phyloP scores from a whole-genome alignment of 1,284 basidiomycete genomes.

The Apiotrichum sp. region DNA sequence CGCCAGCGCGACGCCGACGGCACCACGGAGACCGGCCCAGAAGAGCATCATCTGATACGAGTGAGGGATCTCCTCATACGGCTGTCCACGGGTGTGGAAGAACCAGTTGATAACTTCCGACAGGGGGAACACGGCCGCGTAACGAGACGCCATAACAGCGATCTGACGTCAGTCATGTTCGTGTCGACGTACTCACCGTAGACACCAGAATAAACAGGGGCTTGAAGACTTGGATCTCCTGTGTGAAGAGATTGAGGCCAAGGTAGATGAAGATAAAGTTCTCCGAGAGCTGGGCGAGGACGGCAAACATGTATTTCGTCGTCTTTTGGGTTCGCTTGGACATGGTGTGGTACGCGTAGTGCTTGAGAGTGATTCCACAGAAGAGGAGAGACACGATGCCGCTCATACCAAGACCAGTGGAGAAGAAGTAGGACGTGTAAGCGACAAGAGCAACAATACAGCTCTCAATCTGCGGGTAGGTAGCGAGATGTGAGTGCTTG shows the following conservation, averaged over 20 bases:
- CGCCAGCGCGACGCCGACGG: conserved; percentile 93
- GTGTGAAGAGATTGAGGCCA: conserved; percentile 89
- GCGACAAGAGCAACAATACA: conserved; percentile 91
- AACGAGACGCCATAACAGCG: conserved; percentile 88
- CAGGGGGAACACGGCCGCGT: conserved; percentile 94
- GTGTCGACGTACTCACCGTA: conserved; percentile 49
- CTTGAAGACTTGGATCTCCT: conserved; percentile 83
- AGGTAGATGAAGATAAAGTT: conserved; percentile 99
- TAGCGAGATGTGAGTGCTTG: conserved; percentile 84
- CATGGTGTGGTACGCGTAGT: conserved; percentile 99
- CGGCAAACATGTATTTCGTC: conserved; percentile 91
- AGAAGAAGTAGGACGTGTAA: conserved; percentile 98
- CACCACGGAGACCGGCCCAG: conserved; percentile 95
- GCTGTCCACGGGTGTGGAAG: conserved; percentile 77
- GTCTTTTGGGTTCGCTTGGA: conserved; percentile 87
- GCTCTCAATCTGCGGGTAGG: conserved; percentile 86
- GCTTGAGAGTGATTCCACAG: conserved; percentile 98
- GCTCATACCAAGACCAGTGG: conserved; percentile 87
- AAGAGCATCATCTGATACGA: conserved; percentile 99
- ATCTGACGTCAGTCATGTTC: conserved; percentile 48
- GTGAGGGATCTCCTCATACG: conserved; percentile 81
- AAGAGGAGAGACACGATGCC: conserved; percentile 97
- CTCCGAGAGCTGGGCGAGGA: conserved; percentile 87
- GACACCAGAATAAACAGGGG: conserved; percentile 90
- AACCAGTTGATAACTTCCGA: conserved; percentile 86